phyloP scores from a whole-genome alignment of 2,329 filamentous ascomycete genomes.

The Piedraia hortae region DNA sequence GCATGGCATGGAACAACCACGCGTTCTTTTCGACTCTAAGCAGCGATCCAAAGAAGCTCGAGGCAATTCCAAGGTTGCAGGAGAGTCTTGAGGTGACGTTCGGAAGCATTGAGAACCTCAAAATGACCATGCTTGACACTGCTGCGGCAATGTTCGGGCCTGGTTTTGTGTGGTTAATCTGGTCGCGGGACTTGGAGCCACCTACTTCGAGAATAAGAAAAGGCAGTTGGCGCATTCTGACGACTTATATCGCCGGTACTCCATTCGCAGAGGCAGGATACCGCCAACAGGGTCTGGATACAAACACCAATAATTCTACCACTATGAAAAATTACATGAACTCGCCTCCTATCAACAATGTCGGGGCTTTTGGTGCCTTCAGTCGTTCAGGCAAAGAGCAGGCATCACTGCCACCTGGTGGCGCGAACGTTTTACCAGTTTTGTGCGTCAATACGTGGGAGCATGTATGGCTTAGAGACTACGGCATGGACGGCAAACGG shows the following conservation, averaged over 20 bases:
- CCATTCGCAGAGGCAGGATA: constrained; percentile 69
- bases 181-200: constrained; percentile 6
- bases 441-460: constrained; percentile 93
- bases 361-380: constrained; percentile 15
- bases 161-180: constrained; percentile 85
- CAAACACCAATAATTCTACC: constrained; percentile 29
- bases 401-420: constrained; percentile 30
- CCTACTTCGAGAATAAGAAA: constrained; percentile 11
- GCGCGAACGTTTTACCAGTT: constrained; percentile 42
- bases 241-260: constrained; percentile 75
- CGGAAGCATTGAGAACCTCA: constrained; percentile 58
- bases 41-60: constrained; percentile 9
- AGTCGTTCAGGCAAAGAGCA: constrained; percentile 8
- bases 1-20: constrained; percentile 79
- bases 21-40: constrained; percentile 39
- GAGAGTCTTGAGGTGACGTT: constrained; percentile 40
- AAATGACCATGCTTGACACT: constrained; percentile 50
- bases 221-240: constrained; percentile 36
- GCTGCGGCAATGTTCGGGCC: constrained; percentile 86
- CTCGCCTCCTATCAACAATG: constrained; percentile 11
- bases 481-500: constrained; percentile 47
- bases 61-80: constrained; percentile 28
- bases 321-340: constrained; percentile 5
- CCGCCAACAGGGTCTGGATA: constrained; percentile 39
- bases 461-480: constrained; percentile 73